Conservation (phyloP, 179 eudicot species). For the Spergularia azorica region DNA sequence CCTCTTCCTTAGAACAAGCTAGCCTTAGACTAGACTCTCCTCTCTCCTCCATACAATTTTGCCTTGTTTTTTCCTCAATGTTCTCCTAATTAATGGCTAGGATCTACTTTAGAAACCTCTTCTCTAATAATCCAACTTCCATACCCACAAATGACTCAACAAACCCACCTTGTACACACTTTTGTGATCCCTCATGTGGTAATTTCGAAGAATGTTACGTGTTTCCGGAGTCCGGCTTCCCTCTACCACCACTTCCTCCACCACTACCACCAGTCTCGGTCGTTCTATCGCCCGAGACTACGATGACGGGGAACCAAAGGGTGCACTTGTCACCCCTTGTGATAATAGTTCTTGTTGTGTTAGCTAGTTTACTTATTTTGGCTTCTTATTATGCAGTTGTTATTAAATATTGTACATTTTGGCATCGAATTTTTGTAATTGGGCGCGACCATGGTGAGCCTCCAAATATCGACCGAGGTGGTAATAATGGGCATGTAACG, state of each 20-base stretch:
- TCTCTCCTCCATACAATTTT: not conserved
- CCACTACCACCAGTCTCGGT: constrained; percentile 12
- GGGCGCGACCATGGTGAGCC: not conserved
- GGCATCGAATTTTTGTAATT: not conserved
- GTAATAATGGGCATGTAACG: no score
- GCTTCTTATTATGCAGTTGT: constrained; percentile 32
- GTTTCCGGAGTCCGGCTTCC: constrained; percentile 15
- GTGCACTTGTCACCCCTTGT: constrained; percentile 29
- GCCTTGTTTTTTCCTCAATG: constrained; percentile 2
- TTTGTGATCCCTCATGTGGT: constrained; percentile 38
- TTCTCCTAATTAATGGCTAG: constrained; percentile 27
- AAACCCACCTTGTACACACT: constrained; percentile 21
- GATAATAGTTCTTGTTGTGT: constrained; percentile 24
- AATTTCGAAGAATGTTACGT: constrained; percentile 30
- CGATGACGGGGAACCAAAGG: not conserved
- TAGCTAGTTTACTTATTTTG: constrained; percentile 33
- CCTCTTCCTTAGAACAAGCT: constrained; percentile 28
- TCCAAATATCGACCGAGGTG: not conserved
- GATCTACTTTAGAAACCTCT: constrained; percentile 36
- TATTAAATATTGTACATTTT: constrained; percentile 28
- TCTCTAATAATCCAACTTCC: constrained; percentile 19
- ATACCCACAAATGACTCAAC: constrained; percentile 28
- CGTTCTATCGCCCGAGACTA: constrained; percentile 21
- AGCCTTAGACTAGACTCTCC: constrained; percentile 20
- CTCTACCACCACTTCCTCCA: constrained; percentile 31